Evolutionary conservation across 768 basidiomycete genomes (phyloP).

Genomic region (Naganishia kalamii): DNA sequence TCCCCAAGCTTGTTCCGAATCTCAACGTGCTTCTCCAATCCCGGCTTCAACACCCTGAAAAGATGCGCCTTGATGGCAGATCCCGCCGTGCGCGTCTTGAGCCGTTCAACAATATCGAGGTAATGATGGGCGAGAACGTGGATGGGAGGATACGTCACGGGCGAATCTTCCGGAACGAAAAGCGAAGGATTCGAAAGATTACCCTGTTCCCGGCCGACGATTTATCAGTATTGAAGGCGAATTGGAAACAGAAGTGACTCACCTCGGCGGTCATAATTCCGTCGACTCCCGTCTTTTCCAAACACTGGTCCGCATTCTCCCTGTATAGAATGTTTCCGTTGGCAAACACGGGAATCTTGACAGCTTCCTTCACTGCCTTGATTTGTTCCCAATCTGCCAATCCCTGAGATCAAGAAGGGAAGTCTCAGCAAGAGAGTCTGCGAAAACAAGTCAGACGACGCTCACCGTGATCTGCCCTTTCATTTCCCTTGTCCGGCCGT

Average conservation of each 20-base stretch:
- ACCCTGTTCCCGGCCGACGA: slow-evolving; percentile 51
- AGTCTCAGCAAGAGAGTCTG: not conserved
- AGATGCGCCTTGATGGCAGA: slow-evolving; percentile 86
- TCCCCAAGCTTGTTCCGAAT: slow-evolving; percentile 66
- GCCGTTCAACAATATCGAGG: slow-evolving; percentile 64
- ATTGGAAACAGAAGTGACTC: slow-evolving; percentile 16
- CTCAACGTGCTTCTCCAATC: slow-evolving; percentile 60
- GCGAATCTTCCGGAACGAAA: slow-evolving; percentile 48
- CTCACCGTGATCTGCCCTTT: slow-evolving; percentile 72
- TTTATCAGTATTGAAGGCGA: not conserved
- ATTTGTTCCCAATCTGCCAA: slow-evolving; percentile 87
- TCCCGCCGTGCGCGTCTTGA: slow-evolving; percentile 63
- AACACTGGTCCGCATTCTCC: slow-evolving; percentile 70
- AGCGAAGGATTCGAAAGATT: slow-evolving; percentile 86
- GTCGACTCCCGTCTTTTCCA: slow-evolving; percentile 78
- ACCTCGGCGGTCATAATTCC: slow-evolving; percentile 84
- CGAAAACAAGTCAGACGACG: not conserved
- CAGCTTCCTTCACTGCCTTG: slow-evolving; percentile 78
- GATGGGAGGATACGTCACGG: slow-evolving; percentile 43
- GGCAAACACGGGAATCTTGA: slow-evolving; percentile 83
- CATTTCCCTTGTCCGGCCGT: slow-evolving; percentile 85
- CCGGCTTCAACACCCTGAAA: slow-evolving; percentile 84
- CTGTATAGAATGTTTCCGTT: slow-evolving; percentile 91
- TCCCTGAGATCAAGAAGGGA: slow-evolving; percentile 52
- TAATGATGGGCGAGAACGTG: slow-evolving; percentile 73